Conservation (phyloP, 2,329 filamentous ascomycete species). For the Dactylella cylindrospora region DNA sequence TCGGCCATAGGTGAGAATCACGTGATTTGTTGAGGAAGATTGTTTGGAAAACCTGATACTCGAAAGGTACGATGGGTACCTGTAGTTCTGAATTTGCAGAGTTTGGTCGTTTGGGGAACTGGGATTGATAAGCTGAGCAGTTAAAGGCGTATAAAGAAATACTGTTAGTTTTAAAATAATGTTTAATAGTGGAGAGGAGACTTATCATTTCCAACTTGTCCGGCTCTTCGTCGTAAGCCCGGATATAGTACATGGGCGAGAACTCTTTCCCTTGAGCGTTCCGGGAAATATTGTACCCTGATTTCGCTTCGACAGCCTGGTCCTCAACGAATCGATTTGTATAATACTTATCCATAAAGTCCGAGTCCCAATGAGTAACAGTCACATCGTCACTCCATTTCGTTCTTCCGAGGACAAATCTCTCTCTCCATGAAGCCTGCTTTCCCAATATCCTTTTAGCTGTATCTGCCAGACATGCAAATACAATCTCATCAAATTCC, state of each 20-base stretch:
- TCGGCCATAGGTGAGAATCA: constrained; percentile 61
- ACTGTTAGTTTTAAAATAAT: neutral
- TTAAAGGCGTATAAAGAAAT: constrained; percentile 21
- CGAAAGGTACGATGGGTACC: constrained; percentile 10
- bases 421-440: constrained; percentile 64
- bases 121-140: constrained; percentile 33
- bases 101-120: constrained; percentile 37
- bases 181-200: neutral
- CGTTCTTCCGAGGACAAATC: constrained; percentile 68
- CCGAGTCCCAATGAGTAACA: constrained; percentile 66
- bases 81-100: constrained; percentile 14
- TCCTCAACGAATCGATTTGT: constrained; percentile 61
- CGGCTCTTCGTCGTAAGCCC: constrained; percentile 60
- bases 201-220: constrained; percentile 63
- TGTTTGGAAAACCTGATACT: constrained; percentile 51
- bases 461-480: constrained; percentile 67
- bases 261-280: constrained; percentile 56
- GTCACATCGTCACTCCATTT: constrained; percentile 71
- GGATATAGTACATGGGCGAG: constrained; percentile 67
- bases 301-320: constrained; percentile 52
- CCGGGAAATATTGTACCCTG: constrained; percentile 52
- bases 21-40: constrained; percentile 65
- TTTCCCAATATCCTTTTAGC: constrained; percentile 63
- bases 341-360: constrained; percentile 69
- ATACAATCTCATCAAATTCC: constrained; percentile 66